Evolutionary conservation across 306 rosid species (phyloP).

Genomic region (Cicer cuneatum): DNA sequence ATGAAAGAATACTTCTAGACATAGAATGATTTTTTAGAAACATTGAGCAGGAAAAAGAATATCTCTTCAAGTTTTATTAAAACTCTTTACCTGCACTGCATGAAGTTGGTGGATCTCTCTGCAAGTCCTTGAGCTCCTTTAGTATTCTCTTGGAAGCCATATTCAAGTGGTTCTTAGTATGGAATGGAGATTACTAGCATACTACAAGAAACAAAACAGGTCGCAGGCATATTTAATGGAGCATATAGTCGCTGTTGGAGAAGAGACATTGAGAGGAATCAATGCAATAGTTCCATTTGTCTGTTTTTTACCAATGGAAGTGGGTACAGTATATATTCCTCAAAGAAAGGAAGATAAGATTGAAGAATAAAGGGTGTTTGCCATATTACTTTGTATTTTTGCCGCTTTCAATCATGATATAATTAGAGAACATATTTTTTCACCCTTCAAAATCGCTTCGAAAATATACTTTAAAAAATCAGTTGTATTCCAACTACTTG

Average conservation of each 20-base stretch:
- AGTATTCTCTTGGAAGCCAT: constrained; percentile 89
- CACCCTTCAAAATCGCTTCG: too few species aligned
- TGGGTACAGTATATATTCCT: constrained; percentile 78
- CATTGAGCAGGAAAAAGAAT: too few species aligned
- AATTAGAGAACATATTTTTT: not conserved
- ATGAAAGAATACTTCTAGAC: too few species aligned
- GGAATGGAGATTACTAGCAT: constrained; percentile 26
- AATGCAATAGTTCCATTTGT: constrained; percentile 48
- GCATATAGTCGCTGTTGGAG: constrained; percentile 37
- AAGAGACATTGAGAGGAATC: constrained; percentile 43
- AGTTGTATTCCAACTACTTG: not conserved
- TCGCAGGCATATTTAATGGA: constrained; percentile 56
- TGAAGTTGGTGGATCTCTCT: constrained; percentile 96
- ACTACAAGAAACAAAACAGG: constrained; percentile 38
- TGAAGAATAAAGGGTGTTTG: constrained; percentile 49
- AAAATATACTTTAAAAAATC: not conserved
- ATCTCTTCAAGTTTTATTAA: not conserved
- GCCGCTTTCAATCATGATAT: constrained; percentile 30
- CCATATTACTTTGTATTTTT: constrained; percentile 33
- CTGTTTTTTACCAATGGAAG: constrained; percentile 53
- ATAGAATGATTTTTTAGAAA: too few species aligned
- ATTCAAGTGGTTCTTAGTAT: constrained; percentile 42
- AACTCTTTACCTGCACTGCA: constrained; percentile 86
- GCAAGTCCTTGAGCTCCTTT: constrained; percentile 94
- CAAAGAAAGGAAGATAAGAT: constrained; percentile 51